A percentile compares a stretch with the other conserved stretches of the same genome.
phyloP scores from a whole-genome alignment of 2,329 filamentous ascomycete genomes.

The Aureobasidium musti region DNA sequence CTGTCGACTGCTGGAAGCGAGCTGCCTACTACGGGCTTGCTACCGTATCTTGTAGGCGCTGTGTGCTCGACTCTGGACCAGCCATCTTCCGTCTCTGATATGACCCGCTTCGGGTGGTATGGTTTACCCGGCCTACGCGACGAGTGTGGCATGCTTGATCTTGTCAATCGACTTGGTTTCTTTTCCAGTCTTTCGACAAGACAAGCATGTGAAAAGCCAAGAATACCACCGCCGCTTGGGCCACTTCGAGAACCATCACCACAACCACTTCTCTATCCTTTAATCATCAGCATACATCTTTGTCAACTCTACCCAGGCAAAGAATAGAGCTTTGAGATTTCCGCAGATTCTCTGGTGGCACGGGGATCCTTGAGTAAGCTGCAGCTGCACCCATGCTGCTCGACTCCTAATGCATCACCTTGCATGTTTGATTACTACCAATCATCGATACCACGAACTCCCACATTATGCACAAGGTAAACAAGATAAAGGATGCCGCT shows the following conservation, averaged over 20 bases:
- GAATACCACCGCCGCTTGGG: not conserved
- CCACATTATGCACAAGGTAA: not conserved
- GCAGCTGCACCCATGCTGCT: not conserved
- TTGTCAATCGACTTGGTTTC: not conserved
- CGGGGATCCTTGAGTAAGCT: conserved; percentile 1
- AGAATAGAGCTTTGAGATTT: no score
- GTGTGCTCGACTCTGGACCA: conserved; percentile 28
- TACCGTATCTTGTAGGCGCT: not conserved
- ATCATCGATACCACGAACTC: not conserved
- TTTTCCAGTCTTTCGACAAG: not conserved
- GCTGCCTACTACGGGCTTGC: not conserved
- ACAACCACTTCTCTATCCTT: not conserved
- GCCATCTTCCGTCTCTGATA: conserved; percentile 24
- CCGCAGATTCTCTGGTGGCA: not conserved
- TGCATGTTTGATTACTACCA: not conserved
- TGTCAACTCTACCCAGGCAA: not conserved
- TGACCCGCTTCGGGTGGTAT: conserved; percentile 8
- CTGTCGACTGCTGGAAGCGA: conserved; percentile 23
- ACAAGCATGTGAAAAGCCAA: conserved; percentile 12
- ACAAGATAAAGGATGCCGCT: not conserved
- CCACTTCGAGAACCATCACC: not conserved
- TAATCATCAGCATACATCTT: not conserved
- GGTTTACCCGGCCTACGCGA: conserved; percentile 22
- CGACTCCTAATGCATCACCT: not conserved
- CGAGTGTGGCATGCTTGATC: conserved; percentile 30